Evolutionary conservation across 2,329 filamentous ascomycete species (phyloP).

Genomic region (Endocalyx cinctus): DNA sequence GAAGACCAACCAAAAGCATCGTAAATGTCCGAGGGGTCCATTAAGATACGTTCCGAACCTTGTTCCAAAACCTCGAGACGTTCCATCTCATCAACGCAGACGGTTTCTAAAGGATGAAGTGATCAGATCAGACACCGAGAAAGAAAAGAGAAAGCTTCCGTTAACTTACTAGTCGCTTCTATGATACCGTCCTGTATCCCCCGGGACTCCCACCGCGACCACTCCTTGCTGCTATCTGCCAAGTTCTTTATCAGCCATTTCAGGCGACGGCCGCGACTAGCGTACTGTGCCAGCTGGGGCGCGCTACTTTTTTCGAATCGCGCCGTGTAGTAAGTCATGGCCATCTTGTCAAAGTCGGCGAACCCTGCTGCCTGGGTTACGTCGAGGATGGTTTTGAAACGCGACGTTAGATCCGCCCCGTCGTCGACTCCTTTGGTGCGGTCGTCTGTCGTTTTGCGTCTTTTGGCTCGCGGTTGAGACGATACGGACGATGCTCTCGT

Average conservation of each 20-base stretch:
- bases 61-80: neutral
- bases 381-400: constrained; percentile 3
- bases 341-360: constrained; percentile 5
- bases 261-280: constrained; percentile 4
- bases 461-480: neutral
- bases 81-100: neutral
- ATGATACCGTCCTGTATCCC: constrained; percentile 2
- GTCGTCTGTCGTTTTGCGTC: neutral
- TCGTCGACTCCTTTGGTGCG: neutral
- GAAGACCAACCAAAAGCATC: neutral
- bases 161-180: constrained; percentile 3
- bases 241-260: constrained; percentile 1
- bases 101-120: neutral
- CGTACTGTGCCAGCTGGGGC: constrained; percentile 3
- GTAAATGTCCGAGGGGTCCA: neutral
- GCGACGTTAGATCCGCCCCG: neutral
- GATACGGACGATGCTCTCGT: neutral
- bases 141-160: too few relatives aligned
- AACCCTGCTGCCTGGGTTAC: constrained; percentile 2
- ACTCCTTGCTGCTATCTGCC: constrained; percentile 2
- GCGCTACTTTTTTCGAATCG: constrained; percentile 4
- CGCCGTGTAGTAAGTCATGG: constrained; percentile 3
- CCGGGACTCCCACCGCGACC: constrained; percentile 6
- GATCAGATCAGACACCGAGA: too few relatives aligned
- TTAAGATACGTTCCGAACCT: neutral